phyloP scores from a whole-genome alignment of 2,329 filamentous ascomycete species.

The Neoascochyta sp. region DNA sequence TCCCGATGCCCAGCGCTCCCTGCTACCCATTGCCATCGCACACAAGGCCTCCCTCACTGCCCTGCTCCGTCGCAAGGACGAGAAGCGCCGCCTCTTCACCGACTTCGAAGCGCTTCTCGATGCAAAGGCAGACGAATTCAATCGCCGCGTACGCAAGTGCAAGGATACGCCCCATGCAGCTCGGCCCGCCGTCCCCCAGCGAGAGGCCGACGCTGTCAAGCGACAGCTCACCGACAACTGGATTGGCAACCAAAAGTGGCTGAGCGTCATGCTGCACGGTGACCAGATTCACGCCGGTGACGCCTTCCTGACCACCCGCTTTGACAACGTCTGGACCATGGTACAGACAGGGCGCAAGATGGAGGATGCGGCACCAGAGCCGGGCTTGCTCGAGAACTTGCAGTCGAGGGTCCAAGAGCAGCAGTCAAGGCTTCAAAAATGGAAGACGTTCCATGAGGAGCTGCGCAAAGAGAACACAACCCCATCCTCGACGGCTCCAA shows the following conservation, averaged over 20 bases:
- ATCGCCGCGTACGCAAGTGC: conserved; percentile 49
- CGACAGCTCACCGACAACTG: conserved; percentile 67
- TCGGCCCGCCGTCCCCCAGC: conserved; percentile 29
- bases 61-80: conserved; percentile 58
- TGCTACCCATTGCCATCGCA: conserved; percentile 67
- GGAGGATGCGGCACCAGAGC: conserved; percentile 52
- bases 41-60: conserved; percentile 65
- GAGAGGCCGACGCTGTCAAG: conserved; percentile 45
- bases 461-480: conserved; percentile 14
- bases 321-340: conserved; percentile 67
- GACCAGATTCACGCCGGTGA: conserved; percentile 57
- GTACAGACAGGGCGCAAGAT: conserved; percentile 58
- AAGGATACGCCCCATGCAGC: conserved; percentile 22
- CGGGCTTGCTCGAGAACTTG: conserved; percentile 65
- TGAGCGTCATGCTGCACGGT: conserved; percentile 66
- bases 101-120: conserved; percentile 64
- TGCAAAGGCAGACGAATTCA: conserved; percentile 58
- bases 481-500: conserved; percentile 2
- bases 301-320: conserved; percentile 62
- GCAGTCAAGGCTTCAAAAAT: conserved; percentile 64
- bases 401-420: conserved; percentile 66
- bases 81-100: conserved; percentile 55
- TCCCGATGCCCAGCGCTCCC: conserved; percentile 31
- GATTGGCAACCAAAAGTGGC: conserved; percentile 73
- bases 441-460: conserved; percentile 63